Evolutionary conservation across 495 filamentous ascomycete genomes (phyloP).

Genomic region (Lasiosphaeria ovina): DNA sequence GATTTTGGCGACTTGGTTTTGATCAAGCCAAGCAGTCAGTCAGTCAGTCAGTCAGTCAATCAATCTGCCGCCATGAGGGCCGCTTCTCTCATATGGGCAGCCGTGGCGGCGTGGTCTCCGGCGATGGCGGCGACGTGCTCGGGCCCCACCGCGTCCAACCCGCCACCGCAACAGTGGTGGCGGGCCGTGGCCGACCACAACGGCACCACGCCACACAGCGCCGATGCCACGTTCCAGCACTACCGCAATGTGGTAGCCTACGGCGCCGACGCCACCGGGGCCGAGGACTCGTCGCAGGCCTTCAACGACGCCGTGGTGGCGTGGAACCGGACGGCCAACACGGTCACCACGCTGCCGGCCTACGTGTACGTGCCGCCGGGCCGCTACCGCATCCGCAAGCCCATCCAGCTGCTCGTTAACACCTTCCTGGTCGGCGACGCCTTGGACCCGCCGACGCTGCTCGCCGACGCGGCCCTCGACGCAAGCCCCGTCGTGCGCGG

Average conservation of each 20-base stretch:
- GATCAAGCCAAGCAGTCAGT: too few relatives aligned
- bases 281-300: constrained; percentile 63
- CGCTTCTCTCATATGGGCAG: not conserved
- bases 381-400: constrained; percentile 50
- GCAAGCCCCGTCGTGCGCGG: constrained; percentile 22
- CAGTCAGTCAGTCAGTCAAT: too few relatives aligned
- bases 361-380: constrained; percentile 59
- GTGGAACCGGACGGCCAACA: constrained; percentile 38
- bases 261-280: constrained; percentile 48
- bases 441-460: constrained; percentile 58
- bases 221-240: constrained; percentile 46
- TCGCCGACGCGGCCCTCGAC: constrained; percentile 49
- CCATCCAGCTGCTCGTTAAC: constrained; percentile 45
- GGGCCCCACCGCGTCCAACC: not conserved
- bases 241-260: constrained; percentile 58
- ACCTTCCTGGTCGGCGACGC: constrained; percentile 60
- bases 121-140: not conserved
- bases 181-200: constrained; percentile 26
- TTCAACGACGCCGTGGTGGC: constrained; percentile 59
- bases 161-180: constrained; percentile 23
- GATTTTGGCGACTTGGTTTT: too few relatives aligned
- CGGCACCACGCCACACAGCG: constrained; percentile 38
- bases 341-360: constrained; percentile 55
- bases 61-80: not conserved
- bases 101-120: not conserved